Base-by-base conservation (phyloP, 345 rosid genomes). In the Fremontodendron californicum region DNA sequence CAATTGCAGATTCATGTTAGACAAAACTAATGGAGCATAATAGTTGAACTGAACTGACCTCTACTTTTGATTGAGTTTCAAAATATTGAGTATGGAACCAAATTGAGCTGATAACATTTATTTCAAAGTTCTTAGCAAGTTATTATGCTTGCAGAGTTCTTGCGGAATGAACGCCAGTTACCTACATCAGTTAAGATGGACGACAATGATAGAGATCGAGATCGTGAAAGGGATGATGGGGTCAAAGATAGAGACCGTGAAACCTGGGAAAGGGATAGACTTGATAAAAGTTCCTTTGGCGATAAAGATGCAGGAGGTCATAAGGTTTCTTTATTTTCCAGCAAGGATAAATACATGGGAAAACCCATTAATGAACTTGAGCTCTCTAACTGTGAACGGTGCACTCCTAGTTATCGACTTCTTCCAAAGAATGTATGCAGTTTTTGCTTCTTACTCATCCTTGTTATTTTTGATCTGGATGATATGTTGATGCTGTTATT, bases 371-470 rank as follows among this genome's bases (percentile, higher is more conserved):
- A 89, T 74, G 99, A 96, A 82, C 95, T 96, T 74, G 98, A 96
- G 84, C 90, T 93, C 45, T 94, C 98, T 9, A 91, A 96, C 84
- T 94, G 98, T 85, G 98, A 94, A 83, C 88, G 90, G 29, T 94
- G 99, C 87, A 94, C 97, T 79, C 98, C 99, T 81, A 96, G 99
- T 77, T 96, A 96, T 83, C 93, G 99, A 37, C 92, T 93, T 78
- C 93, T 96, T 76, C 99, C 99, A 69, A 89, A 90, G 81, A 89
- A 86, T 85, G 99, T 96, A 84, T 58, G 90, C 45, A 57, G 49
- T 57, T 40, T 42, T 45, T 57, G 5, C 48, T 76, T 80, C 23
- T 31, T 48, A 48, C 76, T 80, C 71, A 64, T 43, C 18, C 18
- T 61, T 21, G 8, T 42, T 40, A 29, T 60, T 61, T n/a, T 9